A percentile compares a stretch with the other conserved stretches of the same genome.
Conservation (phyloP, 768 basidiomycete species). For the Xerocomellus intermedius region DNA sequence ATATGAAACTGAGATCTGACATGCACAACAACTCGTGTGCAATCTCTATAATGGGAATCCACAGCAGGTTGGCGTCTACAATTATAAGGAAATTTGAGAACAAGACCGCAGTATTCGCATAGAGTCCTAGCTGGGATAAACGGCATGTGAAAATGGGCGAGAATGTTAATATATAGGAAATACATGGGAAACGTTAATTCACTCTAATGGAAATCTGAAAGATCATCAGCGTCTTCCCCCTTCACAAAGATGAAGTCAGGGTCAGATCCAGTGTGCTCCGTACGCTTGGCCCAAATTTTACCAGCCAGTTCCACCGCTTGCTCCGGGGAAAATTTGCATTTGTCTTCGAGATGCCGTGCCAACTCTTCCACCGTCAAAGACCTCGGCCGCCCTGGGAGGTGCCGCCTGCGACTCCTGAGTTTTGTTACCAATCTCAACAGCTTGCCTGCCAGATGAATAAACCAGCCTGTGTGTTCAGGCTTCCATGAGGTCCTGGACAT, state of each 20-base stretch:
- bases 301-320: constrained; percentile 19
- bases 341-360: constrained; percentile 11
- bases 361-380: constrained; percentile 16
- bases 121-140: background rate
- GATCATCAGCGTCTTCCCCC: background rate
- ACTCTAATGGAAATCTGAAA: background rate
- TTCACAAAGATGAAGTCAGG: constrained; percentile 5
- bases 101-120: background rate
- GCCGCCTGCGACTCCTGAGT: constrained; percentile 4
- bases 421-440: constrained; percentile 19
- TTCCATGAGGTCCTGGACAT: constrained; percentile 21
- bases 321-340: constrained; percentile 9
- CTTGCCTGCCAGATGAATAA: constrained; percentile 19
- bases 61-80: background rate
- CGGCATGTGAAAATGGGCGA: background rate
- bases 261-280: background rate
- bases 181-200: background rate
- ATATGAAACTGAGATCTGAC: background rate
- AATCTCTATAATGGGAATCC: background rate
- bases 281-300: constrained; percentile 19
- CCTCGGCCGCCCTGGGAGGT: background rate
- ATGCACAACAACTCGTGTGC: background rate
- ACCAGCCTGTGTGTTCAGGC: constrained; percentile 20
- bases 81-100: background rate
- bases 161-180: no score